These are phyloP conservation scores for Ilex paraguariensis DNA, from an alignment of 305 asterid genomes.

Conservation along the genomic window DNA sequence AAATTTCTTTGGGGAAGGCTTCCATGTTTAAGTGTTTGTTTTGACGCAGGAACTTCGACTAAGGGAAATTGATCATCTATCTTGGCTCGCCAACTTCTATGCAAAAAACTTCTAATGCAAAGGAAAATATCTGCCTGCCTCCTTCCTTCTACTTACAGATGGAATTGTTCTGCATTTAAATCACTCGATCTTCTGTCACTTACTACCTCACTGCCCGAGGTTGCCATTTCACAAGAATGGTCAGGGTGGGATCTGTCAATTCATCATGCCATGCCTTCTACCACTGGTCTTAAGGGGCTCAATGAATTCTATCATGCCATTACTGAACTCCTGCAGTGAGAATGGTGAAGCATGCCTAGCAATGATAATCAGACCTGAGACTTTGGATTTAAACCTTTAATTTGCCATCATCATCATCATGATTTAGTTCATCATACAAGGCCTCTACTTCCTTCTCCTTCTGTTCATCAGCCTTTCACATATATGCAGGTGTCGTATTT, in stretches of 20 bases:
- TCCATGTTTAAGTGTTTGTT: slow-evolving; percentile 68
- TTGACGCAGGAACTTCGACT: slow-evolving; percentile 89
- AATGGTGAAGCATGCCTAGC: slow-evolving; percentile 73
- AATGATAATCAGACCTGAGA: slow-evolving; percentile 51
- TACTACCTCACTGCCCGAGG: slow-evolving; percentile 39
- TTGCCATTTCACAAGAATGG: slow-evolving; percentile 61
- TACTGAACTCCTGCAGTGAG: slow-evolving; percentile 68
- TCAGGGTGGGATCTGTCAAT: slow-evolving; percentile 50
- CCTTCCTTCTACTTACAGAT: slow-evolving; percentile 48
- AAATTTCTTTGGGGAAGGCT: slow-evolving; percentile 27
- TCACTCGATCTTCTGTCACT: slow-evolving; percentile 34
- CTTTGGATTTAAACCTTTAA: slow-evolving; percentile 51
- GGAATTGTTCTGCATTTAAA: slow-evolving; percentile 59
- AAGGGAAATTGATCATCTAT: slow-evolving; percentile 70
- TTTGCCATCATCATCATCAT: slow-evolving; percentile 59
- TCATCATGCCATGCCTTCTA: slow-evolving; percentile 76
- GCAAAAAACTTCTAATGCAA: slow-evolving; percentile 62
- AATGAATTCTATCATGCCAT: slow-evolving; percentile 78
- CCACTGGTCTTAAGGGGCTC: slow-evolving; percentile 58
- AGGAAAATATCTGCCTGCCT: slow-evolving; percentile 65
- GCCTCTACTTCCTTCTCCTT: slow-evolving; percentile 74
- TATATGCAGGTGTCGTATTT: slow-evolving; percentile 82
- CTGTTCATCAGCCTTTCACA: slow-evolving; percentile 75
- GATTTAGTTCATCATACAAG: slow-evolving; percentile 79
- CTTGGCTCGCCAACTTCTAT: slow-evolving; percentile 72